Base-by-base conservation (phyloP, 371 early-diverging fungal genomes). In the Conidiobolus incongruus region DNA sequence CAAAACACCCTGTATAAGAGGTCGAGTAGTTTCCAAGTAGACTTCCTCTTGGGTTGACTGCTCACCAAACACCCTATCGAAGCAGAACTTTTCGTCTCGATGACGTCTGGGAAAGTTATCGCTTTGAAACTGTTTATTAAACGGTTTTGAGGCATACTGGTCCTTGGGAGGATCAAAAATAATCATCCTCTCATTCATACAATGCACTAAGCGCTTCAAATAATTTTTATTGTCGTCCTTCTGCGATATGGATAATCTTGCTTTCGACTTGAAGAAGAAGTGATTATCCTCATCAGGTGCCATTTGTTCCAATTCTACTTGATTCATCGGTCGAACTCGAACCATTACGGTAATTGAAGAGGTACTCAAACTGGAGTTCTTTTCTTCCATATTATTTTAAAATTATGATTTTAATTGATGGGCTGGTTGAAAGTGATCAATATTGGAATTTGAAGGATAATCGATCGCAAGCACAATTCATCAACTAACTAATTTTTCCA, bases 121-220 rank as follows among this genome's bases (percentile, higher is more conserved):
- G n/a, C n/a, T n/a, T n/a, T n/a, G n/a, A n/a, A n/a, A n/a, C n/a
- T n/a, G n/a, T n/a, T n/a, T n/a, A n/a, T n/a, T n/a, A n/a, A n/a
- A n/a, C n/a, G n/a, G n/a, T n/a, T n/a, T n/a, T n/a, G n/a, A n/a
- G n/a, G n/a, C n/a, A n/a, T n/a, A n/a, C n/a, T n/a, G n/a, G n/a
- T 68, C 66, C 26, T 62, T 61, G 12, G 72, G 67, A 0, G 75
- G 72, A 49, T 75, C 75, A 44, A 75, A 75, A 7, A 72, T 71
- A 1, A 75, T 47, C 0, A 72, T 63, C 21, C 61, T 57, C 12
- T 72, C 69, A 47, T 74, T 70, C 12, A 74, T 51, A 2, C 62
- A 58, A 50, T 65, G 61, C 3, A 74, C 72, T 13, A 72, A 61
- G 43, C 61, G 67, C 38, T 68, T 63, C 10, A 72, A 45, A 0